Conservation (phyloP, 164 flowering plant species). For the Stephania yunnanensis region DNA sequence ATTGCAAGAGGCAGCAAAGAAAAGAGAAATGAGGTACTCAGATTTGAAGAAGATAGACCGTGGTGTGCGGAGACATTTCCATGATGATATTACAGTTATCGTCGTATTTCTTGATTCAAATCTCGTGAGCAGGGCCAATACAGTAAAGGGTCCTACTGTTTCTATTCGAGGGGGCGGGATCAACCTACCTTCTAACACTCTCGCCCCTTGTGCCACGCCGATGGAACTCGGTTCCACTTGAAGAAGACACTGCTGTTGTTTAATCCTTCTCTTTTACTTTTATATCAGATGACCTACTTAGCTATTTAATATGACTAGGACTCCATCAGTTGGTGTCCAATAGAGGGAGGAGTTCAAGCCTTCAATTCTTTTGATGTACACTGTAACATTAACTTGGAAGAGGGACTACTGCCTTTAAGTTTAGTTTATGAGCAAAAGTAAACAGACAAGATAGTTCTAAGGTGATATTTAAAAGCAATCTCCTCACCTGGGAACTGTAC, state of each 20-base stretch:
- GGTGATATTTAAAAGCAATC: constrained; percentile 22
- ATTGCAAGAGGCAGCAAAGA: constrained; percentile 76
- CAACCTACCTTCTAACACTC: constrained; percentile 37
- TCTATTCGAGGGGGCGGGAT: constrained; percentile 59
- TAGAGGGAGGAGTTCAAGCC: constrained; percentile 16
- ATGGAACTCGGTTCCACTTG: constrained; percentile 32
- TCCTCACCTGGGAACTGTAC: constrained; percentile 18
- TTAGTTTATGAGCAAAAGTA: constrained; percentile 23
- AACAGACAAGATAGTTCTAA: constrained; percentile 20
- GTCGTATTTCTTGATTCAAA: constrained; percentile 61
- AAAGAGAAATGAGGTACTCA: constrained; percentile 75
- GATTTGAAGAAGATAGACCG: constrained; percentile 74
- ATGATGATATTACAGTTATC: constrained; percentile 61
- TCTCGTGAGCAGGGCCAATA: constrained; percentile 42
- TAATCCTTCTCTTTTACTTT: constrained; percentile 15
- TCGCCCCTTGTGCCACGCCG: constrained; percentile 51
- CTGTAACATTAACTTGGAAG: constrained; percentile 37
- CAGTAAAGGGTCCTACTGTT: constrained; percentile 29
- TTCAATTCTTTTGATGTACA: constrained; percentile 39
- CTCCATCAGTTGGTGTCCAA: constrained; percentile 21
- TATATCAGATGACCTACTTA: not conserved
- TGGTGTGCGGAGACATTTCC: constrained; percentile 80
- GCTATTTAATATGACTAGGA: constrained; percentile 14
- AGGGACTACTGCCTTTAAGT: constrained; percentile 19
- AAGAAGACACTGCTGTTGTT: constrained; percentile 12